A percentile compares a stretch with the other conserved stretches of the same genome.
These are phyloP conservation scores for Selaginella tamariscina DNA, from an alignment of 75 land plant species.

Conservation along the genomic window DNA sequence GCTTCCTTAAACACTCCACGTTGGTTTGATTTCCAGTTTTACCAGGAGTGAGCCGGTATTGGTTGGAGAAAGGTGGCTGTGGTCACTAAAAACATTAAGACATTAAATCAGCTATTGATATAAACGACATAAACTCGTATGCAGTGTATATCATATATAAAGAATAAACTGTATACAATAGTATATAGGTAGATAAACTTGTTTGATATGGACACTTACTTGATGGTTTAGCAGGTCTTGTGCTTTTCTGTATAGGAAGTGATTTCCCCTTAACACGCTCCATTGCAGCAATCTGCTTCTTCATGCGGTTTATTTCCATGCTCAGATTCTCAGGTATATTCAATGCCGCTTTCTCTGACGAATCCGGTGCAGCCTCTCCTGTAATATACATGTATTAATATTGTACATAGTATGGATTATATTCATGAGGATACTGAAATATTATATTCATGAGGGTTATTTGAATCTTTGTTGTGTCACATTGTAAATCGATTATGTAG, in stretches of 20 bases:
- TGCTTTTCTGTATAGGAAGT: not conserved
- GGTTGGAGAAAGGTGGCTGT: too few relatives aligned
- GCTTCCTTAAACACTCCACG: conserved; percentile 39
- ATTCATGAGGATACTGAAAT: not conserved
- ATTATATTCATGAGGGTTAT: not conserved
- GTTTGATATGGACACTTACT: too few relatives aligned
- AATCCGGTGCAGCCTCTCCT: not conserved
- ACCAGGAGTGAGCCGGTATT: not conserved
- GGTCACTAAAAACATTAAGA: too few relatives aligned
- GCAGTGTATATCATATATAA: too few relatives aligned
- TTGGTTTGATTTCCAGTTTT: not conserved
- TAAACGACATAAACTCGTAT: too few relatives aligned
- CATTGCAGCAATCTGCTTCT: conserved; percentile 25
- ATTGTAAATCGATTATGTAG: too few relatives aligned
- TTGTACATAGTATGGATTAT: not conserved
- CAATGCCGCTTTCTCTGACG: not conserved
- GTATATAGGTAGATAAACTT: too few relatives aligned
- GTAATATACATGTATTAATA: not conserved
- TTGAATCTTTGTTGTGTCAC: too few relatives aligned
- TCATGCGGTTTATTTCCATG: conserved; percentile 21
- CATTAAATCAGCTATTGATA: too few relatives aligned
- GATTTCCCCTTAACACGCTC: conserved; percentile 22
- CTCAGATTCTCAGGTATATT: conserved; percentile 12
- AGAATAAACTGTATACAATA: too few relatives aligned
- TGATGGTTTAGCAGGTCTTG: not conserved